Conservation (phyloP, 176 grass and related monocot genomes). For the Pontederia crassipes region DNA sequence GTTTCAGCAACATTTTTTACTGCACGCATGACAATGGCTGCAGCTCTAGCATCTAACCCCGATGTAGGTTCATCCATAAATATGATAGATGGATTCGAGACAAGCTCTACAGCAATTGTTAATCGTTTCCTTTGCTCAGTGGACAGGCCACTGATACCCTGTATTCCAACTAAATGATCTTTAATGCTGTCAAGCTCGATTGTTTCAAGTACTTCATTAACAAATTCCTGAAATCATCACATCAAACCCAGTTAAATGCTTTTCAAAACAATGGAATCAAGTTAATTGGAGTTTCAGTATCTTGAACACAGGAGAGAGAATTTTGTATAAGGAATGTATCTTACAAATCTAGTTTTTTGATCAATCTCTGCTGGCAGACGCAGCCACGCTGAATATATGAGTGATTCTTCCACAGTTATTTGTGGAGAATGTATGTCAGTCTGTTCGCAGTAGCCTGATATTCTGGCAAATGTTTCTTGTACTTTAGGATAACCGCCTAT, state of each 20-base stretch:
- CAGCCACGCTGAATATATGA: conserved; percentile 65
- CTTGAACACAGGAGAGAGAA: not conserved
- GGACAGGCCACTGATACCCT: conserved; percentile 45
- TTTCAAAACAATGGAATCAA: no score
- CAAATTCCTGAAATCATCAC: conserved; percentile 37
- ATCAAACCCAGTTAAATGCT: not conserved
- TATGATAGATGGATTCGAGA: conserved; percentile 66
- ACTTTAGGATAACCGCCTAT: conserved; percentile 69
- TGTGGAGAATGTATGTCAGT: conserved; percentile 63
- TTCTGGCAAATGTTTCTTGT: conserved; percentile 59
- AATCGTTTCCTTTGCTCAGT: conserved; percentile 61
- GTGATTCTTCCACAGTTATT: conserved; percentile 56
- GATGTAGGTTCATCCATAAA: conserved; percentile 89
- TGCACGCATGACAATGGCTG: conserved; percentile 64
- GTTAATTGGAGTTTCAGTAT: not conserved
- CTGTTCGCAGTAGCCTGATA: conserved; percentile 80
- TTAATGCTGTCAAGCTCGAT: conserved; percentile 64
- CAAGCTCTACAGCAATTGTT: conserved; percentile 64
- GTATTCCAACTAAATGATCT: conserved; percentile 53
- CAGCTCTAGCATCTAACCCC: conserved; percentile 51
- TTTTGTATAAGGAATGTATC: not conserved
- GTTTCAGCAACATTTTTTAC: conserved; percentile 66
- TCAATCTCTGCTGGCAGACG: conserved; percentile 52
- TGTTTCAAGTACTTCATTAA: conserved; percentile 65
- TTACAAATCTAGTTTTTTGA: conserved; percentile 45